Conservation (phyloP, 352 stramenopile species). For the Poterioochromonas sp. region DNA sequence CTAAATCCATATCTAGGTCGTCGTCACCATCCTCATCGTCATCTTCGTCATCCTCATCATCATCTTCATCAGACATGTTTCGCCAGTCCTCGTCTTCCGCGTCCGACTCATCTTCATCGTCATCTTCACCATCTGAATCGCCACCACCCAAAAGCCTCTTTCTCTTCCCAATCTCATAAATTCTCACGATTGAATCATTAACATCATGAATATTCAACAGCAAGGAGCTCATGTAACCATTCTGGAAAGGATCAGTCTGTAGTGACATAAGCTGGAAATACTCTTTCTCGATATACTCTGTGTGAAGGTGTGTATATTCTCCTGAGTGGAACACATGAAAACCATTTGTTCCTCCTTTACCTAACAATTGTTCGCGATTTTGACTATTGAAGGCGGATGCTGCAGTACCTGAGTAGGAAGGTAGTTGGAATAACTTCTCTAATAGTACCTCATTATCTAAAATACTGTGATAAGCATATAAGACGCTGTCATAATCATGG, state of each 20-base stretch:
- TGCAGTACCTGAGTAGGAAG: too few species aligned
- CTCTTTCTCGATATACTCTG: not conserved
- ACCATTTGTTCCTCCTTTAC: not conserved
- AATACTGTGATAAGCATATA: not conserved
- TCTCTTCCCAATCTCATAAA: not conserved
- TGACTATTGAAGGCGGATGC: too few species aligned
- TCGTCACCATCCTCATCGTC: slow-evolving; percentile 10
- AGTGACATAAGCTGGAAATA: not conserved
- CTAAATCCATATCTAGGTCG: not conserved
- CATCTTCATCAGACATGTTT: not conserved
- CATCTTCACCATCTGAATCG: not conserved
- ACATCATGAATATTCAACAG: not conserved
- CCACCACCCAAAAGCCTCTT: not conserved
- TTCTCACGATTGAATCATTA: not conserved
- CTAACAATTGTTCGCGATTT: too few species aligned
- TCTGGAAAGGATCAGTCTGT: not conserved
- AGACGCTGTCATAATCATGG: not conserved
- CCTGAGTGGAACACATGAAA: slow-evolving; percentile 3
- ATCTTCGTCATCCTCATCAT: not conserved
- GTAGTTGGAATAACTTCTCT: too few species aligned
- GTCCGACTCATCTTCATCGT: not conserved
- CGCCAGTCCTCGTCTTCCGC: not conserved
- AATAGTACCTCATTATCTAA: not conserved
- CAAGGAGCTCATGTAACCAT: not conserved
- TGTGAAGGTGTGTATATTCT: not conserved